Evolutionary conservation across 2,329 filamentous ascomycete genomes (phyloP), one percentile per base, ranked within the genome.

Genomic region (Rosellinia necatrix): DNA sequence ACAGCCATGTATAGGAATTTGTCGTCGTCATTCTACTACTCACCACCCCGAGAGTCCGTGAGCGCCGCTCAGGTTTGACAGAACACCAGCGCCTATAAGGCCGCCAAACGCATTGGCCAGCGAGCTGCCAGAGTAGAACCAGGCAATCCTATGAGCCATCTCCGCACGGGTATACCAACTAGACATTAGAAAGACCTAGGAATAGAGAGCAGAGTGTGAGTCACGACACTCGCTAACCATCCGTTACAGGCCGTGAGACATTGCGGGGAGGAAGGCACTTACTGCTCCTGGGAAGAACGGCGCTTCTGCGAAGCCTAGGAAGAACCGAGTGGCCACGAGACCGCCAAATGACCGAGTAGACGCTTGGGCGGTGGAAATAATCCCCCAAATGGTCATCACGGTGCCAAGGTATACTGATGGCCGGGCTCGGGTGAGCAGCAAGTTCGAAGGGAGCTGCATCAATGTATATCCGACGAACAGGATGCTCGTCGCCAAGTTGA

Each of bases 371-470:
- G 74, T 75, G 38, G 69, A 71, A 9, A 71, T 70, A 7, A 60
- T 51, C 3, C 68, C 69, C 68, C 68, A 71, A 12, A 71, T 64
- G 0, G 75, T 71, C 66, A 81, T 80, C 0, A 76, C 76, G 0
- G 70, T 67, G 0, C 79, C 75, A 1, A 86, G 74, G 58, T 84
- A 86, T 1, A 80, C 53, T 2, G 79, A 80, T 1, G 83, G 83
- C 8, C 76, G 74, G 25, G 83, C 70, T 3, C 78, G 72, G 0
- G 82, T 84, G 2, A 86, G 70, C 0, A 83, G 64, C 53, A 86
- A 73, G 58, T 87, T 87, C 0, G 82, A 85, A 0, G 84, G 84
- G 0, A 87, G 70, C 65, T 87, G 83, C 78, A 86, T 85, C 10
- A 85, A 69, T 0, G 86, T 71, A 61, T 87, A 87, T 3, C 83